A percentile compares a stretch with the other conserved stretches of the same genome.
phyloP scores from a whole-genome alignment of 1,139 yeast species.

The Yamadazyma oceani region DNA sequence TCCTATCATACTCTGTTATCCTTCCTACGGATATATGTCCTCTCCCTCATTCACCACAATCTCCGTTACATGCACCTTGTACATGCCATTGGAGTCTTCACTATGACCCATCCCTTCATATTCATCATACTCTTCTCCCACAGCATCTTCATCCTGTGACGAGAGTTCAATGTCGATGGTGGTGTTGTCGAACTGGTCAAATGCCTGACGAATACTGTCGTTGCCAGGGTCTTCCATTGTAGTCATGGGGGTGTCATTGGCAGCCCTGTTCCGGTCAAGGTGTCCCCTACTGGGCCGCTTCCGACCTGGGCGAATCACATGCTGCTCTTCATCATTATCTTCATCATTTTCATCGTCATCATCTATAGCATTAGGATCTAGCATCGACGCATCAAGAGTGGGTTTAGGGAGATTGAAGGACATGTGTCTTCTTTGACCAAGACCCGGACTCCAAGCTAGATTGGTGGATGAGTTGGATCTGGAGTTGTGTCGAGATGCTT shows the following conservation, averaged over 20 bases:
- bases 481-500: conserved; percentile 7
- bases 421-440: conserved; percentile 32
- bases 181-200: conserved; percentile 20
- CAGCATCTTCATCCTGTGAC: conserved; percentile 16
- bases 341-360: conserved; percentile 19
- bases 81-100: conserved; percentile 23
- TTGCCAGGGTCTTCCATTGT: background rate
- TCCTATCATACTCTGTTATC: background rate
- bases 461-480: conserved; percentile 3
- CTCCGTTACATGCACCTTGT: conserved; percentile 54
- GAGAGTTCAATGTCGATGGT: conserved; percentile 14
- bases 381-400: conserved; percentile 16
- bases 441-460: conserved; percentile 9
- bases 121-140: conserved; percentile 24
- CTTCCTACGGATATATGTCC: conserved; percentile 24
- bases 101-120: conserved; percentile 11
- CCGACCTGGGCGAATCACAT: no score
- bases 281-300: no score
- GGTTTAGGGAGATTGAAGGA: conserved; percentile 33
- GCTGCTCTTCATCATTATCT: conserved; percentile 3
- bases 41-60: conserved; percentile 46
- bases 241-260: no score
- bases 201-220: conserved; percentile 12
- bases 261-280: no score
- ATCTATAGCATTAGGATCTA: conserved; percentile 16